These are phyloP conservation scores for Mycena latifolia DNA, from an alignment of 768 basidiomycete species.

Conservation along the genomic window DNA sequence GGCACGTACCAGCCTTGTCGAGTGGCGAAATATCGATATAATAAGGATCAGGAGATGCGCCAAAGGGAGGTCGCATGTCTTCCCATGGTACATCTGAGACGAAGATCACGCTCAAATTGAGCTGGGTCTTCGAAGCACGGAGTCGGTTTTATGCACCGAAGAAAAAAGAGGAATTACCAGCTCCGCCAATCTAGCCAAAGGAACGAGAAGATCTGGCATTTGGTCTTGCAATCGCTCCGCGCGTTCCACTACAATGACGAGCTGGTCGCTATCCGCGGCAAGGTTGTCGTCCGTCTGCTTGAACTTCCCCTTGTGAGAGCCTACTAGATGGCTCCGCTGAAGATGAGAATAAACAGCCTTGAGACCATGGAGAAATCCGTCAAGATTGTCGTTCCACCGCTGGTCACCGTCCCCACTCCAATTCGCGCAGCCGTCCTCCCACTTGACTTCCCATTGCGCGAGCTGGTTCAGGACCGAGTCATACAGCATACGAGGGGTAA, in stretches of 20 bases:
- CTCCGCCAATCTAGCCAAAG: slow-evolving; percentile 78
- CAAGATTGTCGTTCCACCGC: slow-evolving; percentile 74
- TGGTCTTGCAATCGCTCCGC: slow-evolving; percentile 74
- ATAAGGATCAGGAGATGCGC: slow-evolving; percentile 81
- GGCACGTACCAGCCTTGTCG: slow-evolving; percentile 66
- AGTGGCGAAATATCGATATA: slow-evolving; percentile 67
- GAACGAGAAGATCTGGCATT: slow-evolving; percentile 75
- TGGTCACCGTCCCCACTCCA: slow-evolving; percentile 62
- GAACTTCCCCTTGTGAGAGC: slow-evolving; percentile 37
- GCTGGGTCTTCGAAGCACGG: slow-evolving; percentile 58
- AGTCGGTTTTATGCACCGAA: slow-evolving; percentile 3
- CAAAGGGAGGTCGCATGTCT: slow-evolving; percentile 75
- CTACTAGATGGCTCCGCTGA: slow-evolving; percentile 14
- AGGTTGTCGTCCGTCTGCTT: slow-evolving; percentile 18
- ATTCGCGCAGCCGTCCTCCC: slow-evolving; percentile 72
- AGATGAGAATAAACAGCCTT: slow-evolving; percentile 51
- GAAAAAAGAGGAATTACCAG: slow-evolving; percentile 58
- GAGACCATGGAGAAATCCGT: slow-evolving; percentile 79
- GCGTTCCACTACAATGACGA: slow-evolving; percentile 76
- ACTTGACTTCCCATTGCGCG: slow-evolving; percentile 64
- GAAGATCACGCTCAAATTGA: slow-evolving; percentile 72
- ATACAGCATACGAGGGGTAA: slow-evolving; percentile 73
- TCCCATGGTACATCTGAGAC: slow-evolving; percentile 79
- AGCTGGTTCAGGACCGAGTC: slow-evolving; percentile 75
- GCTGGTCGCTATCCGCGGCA: slow-evolving; percentile 49